These are phyloP conservation scores for Thalia dealbata DNA, from an alignment of 176 grass and related monocot species.

Conservation along the genomic window DNA sequence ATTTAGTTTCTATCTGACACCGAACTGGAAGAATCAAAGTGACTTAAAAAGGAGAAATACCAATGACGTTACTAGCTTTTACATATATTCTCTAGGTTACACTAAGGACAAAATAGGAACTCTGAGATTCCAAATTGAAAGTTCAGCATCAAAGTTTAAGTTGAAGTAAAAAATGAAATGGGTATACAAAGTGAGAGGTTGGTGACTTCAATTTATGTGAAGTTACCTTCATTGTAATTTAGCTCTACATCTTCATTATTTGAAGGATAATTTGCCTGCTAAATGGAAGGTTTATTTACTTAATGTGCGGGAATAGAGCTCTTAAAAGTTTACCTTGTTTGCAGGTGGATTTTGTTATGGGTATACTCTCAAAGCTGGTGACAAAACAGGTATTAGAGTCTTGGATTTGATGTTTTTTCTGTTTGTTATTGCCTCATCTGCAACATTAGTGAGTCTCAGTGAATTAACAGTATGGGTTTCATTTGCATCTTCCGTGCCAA, in stretches of 20 bases:
- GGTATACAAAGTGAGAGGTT: too few relatives aligned
- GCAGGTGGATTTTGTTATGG: slow-evolving; percentile 99
- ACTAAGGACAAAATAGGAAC: background rate
- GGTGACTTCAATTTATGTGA: background rate
- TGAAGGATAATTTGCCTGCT: background rate
- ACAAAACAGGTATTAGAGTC: slow-evolving; percentile 53
- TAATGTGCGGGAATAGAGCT: background rate
- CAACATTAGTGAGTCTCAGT: too few relatives aligned
- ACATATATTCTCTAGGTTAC: background rate
- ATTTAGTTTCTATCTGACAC: too few relatives aligned
- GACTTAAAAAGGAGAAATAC: background rate
- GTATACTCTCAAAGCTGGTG: slow-evolving; percentile 79
- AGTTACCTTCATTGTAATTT: background rate
- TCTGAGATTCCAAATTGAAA: too few relatives aligned
- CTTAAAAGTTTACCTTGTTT: slow-evolving; percentile 23
- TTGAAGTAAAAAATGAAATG: background rate
- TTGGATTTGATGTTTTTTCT: too few relatives aligned
- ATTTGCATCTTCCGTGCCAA: too few relatives aligned
- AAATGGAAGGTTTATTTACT: background rate
- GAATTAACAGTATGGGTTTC: too few relatives aligned
- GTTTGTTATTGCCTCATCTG: too few relatives aligned
- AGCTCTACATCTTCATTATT: background rate
- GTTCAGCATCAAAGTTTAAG: too few relatives aligned
- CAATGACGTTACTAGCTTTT: background rate
- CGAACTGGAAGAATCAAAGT: background rate